Conservation (phyloP, 495 filamentous ascomycete species). For the Sphaerosporella brunnea region DNA sequence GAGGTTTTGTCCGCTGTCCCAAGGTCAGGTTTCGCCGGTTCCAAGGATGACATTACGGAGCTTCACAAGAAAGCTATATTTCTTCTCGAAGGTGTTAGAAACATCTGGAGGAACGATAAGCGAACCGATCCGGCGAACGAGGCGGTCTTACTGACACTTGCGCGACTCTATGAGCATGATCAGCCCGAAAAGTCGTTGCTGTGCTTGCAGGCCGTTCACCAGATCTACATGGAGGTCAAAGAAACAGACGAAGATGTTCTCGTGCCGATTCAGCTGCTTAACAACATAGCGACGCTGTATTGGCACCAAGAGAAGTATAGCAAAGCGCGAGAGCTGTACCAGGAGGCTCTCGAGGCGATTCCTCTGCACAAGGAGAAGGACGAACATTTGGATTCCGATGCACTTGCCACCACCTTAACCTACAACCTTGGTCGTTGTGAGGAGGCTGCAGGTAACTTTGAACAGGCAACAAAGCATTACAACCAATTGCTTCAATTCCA, state of each 20-base stretch:
- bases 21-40: conserved; percentile 42
- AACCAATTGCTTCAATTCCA: conserved; percentile 67
- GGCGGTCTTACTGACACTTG: conserved; percentile 79
- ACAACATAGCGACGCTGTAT: conserved; percentile 92
- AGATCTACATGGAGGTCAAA: conserved; percentile 35
- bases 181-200: conserved; percentile 77
- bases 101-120: conserved; percentile 79
- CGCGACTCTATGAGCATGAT: conserved; percentile 72
- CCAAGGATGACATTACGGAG: conserved; percentile 69
- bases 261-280: conserved; percentile 76
- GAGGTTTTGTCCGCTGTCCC: conserved; percentile 53
- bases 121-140: conserved; percentile 62
- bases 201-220: conserved; percentile 65
- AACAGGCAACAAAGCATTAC: conserved; percentile 75
- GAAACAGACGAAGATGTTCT: conserved; percentile 44
- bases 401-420: conserved; percentile 78
- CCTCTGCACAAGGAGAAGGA: conserved; percentile 52
- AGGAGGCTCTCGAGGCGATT: conserved; percentile 61
- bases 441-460: conserved; percentile 60
- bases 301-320: conserved; percentile 71
- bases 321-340: conserved; percentile 68
- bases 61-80: conserved; percentile 69
- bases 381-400: conserved; percentile 60
- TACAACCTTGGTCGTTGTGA: conserved; percentile 96
- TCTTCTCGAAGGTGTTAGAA: conserved; percentile 65